Evolutionary conservation across 108 stramenopile genomes (phyloP), one percentile per base, ranked within the genome.

Genomic region (Nitzschia sp.): DNA sequence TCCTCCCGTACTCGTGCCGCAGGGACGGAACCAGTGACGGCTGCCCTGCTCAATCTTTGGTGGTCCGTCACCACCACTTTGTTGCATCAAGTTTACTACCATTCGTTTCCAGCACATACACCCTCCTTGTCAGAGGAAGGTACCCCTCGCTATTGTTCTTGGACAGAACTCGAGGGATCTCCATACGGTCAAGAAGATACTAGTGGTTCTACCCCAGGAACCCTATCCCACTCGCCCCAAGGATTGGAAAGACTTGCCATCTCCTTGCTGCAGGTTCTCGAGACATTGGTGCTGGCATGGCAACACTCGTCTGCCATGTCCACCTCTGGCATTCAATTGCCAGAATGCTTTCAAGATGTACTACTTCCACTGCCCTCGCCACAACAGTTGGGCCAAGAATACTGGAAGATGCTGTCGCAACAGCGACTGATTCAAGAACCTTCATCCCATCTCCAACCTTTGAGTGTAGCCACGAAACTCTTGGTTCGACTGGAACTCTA

Each of bases 401-500:
- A 37, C 10, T 53, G 51, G 37, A 48, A 48, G 2, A 17, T 48
- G 46, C 29, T 3, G 5, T 34, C 48, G 19, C 48, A 19, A 50
- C 48, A 50, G 19, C 48, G 48, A 50, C 48, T 1, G 19, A 3
- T 19, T 19, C 48, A 20, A 22, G 21, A 55, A 55, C 54, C 21
- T 20, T 55, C 21, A 7, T 55, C 25, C 54, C 22, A 7, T 55
- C 8, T 22, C 2, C 54, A 55, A 6, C 46, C 46, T 17, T 48
- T 48, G 14, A 17, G 46, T 48, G 46, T 48, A 50, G 66, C 53
- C 6, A 39, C 66, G 6, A 55, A 43, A 55, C 50, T 67, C 10
- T 43, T 67, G 41, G 24, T 67, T 38, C 66, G 66, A 3, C 21
- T 67, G 54, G 66, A 46, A 19, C 34, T 67, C 20, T 67, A 56